Percentiles rank a stretch among this genome's conserved stretches.
phyloP scores from a whole-genome alignment of 345 rosid genomes.

The Clarkia xantiana region DNA sequence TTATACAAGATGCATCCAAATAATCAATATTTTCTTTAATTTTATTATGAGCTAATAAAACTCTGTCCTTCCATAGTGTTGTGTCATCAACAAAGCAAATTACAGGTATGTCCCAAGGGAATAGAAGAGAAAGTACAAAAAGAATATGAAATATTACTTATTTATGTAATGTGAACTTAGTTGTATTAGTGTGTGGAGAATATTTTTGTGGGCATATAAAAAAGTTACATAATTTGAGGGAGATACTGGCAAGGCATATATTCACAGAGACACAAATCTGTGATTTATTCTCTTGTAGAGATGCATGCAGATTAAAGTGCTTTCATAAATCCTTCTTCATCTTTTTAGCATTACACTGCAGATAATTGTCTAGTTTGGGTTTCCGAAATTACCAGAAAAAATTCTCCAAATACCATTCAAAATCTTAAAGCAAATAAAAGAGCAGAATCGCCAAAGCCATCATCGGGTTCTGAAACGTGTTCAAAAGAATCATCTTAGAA shows the following conservation, averaged over 20 bases:
- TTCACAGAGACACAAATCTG: constrained; percentile 3
- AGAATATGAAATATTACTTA: neutral
- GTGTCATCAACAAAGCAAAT: neutral
- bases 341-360: too few species aligned
- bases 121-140: neutral
- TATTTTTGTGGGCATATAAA: constrained; percentile 6
- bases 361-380: constrained; percentile 1
- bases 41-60: neutral
- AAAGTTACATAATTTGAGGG: neutral
- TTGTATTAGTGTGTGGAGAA: neutral
- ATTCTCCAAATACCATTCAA: neutral
- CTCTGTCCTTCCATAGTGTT: too few species aligned
- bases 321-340: neutral
- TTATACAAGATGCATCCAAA: neutral
- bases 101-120: neutral
- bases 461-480: neutral
- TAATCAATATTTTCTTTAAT: too few species aligned
- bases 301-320: neutral
- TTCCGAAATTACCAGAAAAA: neutral
- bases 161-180: neutral
- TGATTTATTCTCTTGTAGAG: neutral
- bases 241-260: constrained; percentile 3
- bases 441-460: neutral
- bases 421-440: neutral
- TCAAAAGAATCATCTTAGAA: neutral